Evolutionary conservation across 768 basidiomycete species (phyloP), one percentile per base, ranked within the genome.

Genomic region (Dictyophora rubrovolvata): DNA sequence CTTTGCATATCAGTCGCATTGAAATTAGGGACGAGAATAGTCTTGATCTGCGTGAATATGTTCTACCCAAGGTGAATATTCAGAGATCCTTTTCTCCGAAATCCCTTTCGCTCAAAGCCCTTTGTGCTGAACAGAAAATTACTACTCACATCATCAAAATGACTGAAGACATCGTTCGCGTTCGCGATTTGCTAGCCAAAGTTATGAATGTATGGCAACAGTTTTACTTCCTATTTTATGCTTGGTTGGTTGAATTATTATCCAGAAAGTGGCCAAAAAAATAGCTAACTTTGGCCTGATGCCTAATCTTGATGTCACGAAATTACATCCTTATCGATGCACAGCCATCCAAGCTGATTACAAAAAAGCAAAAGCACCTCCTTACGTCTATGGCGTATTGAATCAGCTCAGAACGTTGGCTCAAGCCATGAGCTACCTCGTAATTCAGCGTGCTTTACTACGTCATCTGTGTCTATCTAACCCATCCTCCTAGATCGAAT

Each of bases 1-100:
- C 86, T 17, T 74, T 99, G 11, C 96, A 98, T 66, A 93, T 99
- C 57, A 93, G 93, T 64, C 83, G 84, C 60, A 94, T 99, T 59
- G 95, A 98, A 67, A 90, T 98, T 62, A 81, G 96, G 54, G 84
- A 95, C 66, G 96, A 97, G 67, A 78, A 85, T 59, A 93, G 92
- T 65, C 71, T 93, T 22, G 96, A 98, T 72, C 76, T 98, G 36
- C 80, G 81, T 63, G 79, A 79, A 36, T 99, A 95, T 67, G 80
- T 95, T 64, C 86, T 93, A 67, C 82, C 89, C 63, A 99, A 98
- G 79, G 91, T 85, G 28, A 68, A 59, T 60, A 22, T 18, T 17
- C 35, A 23, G 53, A 11, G 23, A 2, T 7, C 28, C 28, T 28
- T 47, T 55, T 61, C 57, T 61, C 21, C n/a, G n/a, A n/a, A n/a